These are phyloP conservation scores for Penicillium sp. DNA, from an alignment of 2,329 filamentous ascomycete species.

Conservation along the genomic window DNA sequence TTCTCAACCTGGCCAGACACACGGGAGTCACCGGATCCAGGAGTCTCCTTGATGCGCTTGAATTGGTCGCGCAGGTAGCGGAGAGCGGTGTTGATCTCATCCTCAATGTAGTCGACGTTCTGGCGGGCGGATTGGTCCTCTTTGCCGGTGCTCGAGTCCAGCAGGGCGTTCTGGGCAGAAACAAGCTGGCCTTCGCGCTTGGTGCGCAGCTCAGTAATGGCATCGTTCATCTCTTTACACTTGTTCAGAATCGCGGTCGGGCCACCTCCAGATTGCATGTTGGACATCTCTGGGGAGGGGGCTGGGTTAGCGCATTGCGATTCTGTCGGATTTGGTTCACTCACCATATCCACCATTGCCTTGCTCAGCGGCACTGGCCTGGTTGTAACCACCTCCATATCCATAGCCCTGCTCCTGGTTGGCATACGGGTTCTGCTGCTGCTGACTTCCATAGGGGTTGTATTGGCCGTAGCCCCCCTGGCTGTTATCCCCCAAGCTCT, in stretches of 20 bases:
- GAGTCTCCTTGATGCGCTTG: slow-evolving; percentile 77
- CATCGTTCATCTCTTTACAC: slow-evolving; percentile 75
- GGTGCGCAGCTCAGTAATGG: slow-evolving; percentile 71
- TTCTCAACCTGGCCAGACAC: slow-evolving; percentile 80
- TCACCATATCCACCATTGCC: slow-evolving; percentile 40
- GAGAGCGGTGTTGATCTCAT: slow-evolving; percentile 82
- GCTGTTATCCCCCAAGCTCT: slow-evolving; percentile 30
- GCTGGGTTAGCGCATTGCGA: slow-evolving; percentile 7
- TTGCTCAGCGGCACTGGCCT: slow-evolving; percentile 32
- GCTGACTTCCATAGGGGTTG: slow-evolving; percentile 51
- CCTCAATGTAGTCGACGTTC: slow-evolving; percentile 70
- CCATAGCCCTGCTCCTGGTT: slow-evolving; percentile 28
- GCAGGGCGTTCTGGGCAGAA: slow-evolving; percentile 69
- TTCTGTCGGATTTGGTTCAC: slow-evolving; percentile 3
- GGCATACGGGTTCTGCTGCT: slow-evolving; percentile 31
- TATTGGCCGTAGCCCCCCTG: slow-evolving; percentile 53
- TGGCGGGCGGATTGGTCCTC: slow-evolving; percentile 65
- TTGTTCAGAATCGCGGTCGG: slow-evolving; percentile 81
- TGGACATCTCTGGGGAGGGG: slow-evolving; percentile 43
- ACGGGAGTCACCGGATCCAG: slow-evolving; percentile 69
- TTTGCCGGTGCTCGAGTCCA: slow-evolving; percentile 72
- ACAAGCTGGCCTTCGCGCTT: slow-evolving; percentile 48
- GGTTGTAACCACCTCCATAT: slow-evolving; percentile 27
- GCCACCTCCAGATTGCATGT: slow-evolving; percentile 46
- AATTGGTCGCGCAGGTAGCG: slow-evolving; percentile 76